Evolutionary conservation across 192 early-diverging fungal genomes (phyloP), one percentile per base, ranked within the genome.

Genomic region (Coemansia sp.): DNA sequence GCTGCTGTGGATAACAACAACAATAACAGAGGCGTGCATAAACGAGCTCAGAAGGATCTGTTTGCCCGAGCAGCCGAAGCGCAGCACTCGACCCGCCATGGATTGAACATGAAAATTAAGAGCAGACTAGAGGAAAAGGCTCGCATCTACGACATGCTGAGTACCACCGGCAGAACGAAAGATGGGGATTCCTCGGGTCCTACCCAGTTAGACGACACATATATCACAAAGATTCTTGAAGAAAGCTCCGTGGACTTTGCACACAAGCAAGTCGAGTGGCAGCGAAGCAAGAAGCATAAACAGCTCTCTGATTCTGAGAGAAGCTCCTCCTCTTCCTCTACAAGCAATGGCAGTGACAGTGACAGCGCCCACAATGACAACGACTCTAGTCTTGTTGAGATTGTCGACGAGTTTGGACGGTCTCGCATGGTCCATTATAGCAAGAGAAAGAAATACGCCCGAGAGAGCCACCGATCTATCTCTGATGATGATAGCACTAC

Each of bases 361-460:
- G 57, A 10, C 38, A 68, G 66, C 45, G 26, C 0, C 26, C 26
- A 26, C 26, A 3, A 26, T 5, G 52, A 21, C 12, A 12, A 26
- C 23, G 45, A 54, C 15, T 59, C 53, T 44, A 62, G 58, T n/a
- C 40, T 70, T 53, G 71, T 82, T 15, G 79, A 82, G 23, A 64
- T 82, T 13, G 40, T 77, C 15, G 79, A 82, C 42, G 79, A 82
- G 68, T 82, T 82, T 77, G 79, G 79, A 5, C 74, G 79, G 10
- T 58, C 74, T 15, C 70, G 79, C 7, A 65, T 60, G 53, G 70
- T 82, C 42, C 65, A 67, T 18, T 54, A 63, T 18, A 73, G 59
- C 37, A 54, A 67, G 41, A 71, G 58, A 10, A 37, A 16, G 6
- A 37, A 70, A 11, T 74, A 74, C 42, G 18, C 43, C n/a, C 13